phyloP scores from a whole-genome alignment of 2,329 filamentous ascomycete species.

The Neurospora crassa region DNA sequence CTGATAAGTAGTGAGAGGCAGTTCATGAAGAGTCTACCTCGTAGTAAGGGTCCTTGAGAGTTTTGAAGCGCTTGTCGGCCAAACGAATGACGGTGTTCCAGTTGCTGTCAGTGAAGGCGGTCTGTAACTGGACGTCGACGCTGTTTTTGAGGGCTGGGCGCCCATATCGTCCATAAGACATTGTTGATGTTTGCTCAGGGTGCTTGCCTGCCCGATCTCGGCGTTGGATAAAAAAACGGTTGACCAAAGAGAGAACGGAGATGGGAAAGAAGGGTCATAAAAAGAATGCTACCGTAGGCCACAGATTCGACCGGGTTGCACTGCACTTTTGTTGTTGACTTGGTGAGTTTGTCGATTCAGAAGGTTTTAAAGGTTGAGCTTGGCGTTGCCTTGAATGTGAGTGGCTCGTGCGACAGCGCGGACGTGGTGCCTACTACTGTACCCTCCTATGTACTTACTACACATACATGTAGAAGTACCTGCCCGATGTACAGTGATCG shows the following conservation, averaged over 20 bases:
- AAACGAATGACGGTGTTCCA: slow-evolving; percentile 42
- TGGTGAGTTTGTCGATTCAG: neutral
- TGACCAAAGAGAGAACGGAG: neutral
- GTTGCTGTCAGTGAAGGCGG: slow-evolving; percentile 43
- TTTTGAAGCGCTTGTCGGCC: slow-evolving; percentile 40
- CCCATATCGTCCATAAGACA: slow-evolving; percentile 20
- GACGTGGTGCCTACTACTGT: neutral
- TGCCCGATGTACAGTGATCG: neutral
- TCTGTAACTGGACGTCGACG: slow-evolving; percentile 45
- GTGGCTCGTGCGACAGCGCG: neutral
- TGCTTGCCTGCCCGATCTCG: neutral
- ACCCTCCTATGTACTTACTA: too few species aligned
- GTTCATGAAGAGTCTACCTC: slow-evolving; percentile 28
- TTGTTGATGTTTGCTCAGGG: neutral
- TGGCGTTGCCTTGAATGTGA: neutral
- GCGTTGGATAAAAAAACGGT: neutral
- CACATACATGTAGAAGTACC: too few species aligned
- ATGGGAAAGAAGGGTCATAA: neutral
- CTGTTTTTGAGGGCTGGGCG: slow-evolving; percentile 35
- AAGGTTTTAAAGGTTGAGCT: too few species aligned
- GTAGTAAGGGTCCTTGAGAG: slow-evolving; percentile 45
- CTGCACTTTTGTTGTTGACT: neutral
- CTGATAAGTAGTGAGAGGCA: neutral
- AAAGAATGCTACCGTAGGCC: neutral
- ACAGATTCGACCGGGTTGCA: neutral